Conservation (phyloP, 176 grass and related monocot species). For the Tillandsia leiboldiana region DNA sequence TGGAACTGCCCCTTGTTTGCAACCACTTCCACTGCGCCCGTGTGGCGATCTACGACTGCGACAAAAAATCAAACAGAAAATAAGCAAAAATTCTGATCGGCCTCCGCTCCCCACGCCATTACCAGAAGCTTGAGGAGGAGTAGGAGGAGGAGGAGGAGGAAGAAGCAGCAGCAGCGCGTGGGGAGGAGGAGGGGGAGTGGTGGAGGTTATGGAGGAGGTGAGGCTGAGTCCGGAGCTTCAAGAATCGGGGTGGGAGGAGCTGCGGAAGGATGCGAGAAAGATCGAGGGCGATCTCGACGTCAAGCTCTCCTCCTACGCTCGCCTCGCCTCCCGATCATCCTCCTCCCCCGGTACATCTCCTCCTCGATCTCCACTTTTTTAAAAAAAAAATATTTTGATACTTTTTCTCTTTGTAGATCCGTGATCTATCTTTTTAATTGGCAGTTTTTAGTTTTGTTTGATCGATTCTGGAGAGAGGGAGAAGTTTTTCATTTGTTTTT, state of each 20-base stretch:
- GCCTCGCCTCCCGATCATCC: conserved; percentile 61
- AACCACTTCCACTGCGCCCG: too few species aligned
- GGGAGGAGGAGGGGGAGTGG: neutral
- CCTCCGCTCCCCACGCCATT: too few species aligned
- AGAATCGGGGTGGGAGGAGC: conserved; percentile 56
- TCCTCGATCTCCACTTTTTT: neutral
- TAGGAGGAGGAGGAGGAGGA: too few species aligned
- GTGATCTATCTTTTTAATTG: too few species aligned
- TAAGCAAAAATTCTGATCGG: too few species aligned
- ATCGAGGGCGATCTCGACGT: conserved; percentile 95
- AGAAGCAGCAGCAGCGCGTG: too few species aligned
- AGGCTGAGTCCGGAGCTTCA: neutral
- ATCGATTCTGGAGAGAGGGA: neutral
- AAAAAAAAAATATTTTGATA: neutral
- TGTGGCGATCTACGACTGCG: too few species aligned
- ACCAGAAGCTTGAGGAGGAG: too few species aligned
- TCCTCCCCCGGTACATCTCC: conserved; percentile 11
- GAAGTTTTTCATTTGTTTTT: neutral
- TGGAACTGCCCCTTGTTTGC: too few species aligned
- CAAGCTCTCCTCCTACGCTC: conserved; percentile 95
- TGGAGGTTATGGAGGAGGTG: neutral
- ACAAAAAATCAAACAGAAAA: too few species aligned
- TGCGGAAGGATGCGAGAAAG: conserved; percentile 88
- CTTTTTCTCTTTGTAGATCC: neutral
- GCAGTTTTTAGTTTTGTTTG: too few species aligned